phyloP scores from a whole-genome alignment of 202 grass and related monocot species.

The Hordeum pubiflorum region DNA sequence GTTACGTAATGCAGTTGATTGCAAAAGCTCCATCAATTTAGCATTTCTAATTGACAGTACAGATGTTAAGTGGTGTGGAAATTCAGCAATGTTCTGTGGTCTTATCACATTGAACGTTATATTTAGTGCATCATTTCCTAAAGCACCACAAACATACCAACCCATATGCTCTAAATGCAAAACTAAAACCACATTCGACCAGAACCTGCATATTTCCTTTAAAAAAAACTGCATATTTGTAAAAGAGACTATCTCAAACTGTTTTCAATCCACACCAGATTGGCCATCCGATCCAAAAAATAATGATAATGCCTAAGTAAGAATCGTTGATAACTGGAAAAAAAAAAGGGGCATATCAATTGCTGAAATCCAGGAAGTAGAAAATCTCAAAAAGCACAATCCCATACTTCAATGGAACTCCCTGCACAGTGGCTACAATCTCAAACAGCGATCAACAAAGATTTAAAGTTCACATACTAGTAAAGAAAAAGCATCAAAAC shows the following conservation, averaged over 20 bases:
- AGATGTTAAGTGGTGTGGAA: background rate
- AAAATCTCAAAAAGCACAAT: background rate
- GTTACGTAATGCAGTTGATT: background rate
- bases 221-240: background rate
- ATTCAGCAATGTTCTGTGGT: background rate
- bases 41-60: background rate
- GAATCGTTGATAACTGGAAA: background rate
- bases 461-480: background rate
- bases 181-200: background rate
- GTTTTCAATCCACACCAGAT: background rate
- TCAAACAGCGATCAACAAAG: background rate
- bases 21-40: background rate
- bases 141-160: background rate
- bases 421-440: background rate
- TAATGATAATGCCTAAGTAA: background rate
- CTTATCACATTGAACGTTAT: background rate
- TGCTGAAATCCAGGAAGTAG: background rate
- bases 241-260: background rate
- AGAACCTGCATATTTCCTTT: background rate
- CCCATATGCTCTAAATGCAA: background rate
- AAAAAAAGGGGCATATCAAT: background rate
- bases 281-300: background rate
- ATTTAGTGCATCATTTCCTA: background rate
- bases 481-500: background rate
- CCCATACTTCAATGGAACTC: background rate